A percentile compares a stretch with the other conserved stretches of the same genome.
Evolutionary conservation across 345 rosid species (phyloP).

Genomic region (Populus tremula): DNA sequence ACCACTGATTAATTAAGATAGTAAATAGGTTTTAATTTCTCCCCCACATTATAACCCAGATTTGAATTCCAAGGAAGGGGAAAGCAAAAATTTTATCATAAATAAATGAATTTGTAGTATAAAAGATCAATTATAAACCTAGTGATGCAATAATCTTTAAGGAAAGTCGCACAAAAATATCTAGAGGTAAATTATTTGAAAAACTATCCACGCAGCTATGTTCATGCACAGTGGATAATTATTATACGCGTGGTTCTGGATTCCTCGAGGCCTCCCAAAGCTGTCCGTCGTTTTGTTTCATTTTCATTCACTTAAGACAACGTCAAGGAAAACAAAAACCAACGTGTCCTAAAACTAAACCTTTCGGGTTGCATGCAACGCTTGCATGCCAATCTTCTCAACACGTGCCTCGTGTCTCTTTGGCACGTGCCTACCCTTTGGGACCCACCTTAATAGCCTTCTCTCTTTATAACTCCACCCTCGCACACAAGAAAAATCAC

Average conservation of each 20-base stretch:
- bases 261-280: neutral
- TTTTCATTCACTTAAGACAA: neutral
- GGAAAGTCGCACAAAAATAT: too few relatives aligned
- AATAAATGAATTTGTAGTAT: too few relatives aligned
- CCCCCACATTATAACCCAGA: too few relatives aligned
- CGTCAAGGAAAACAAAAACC: constrained; percentile 12
- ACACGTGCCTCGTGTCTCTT: constrained; percentile 38
- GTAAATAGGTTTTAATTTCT: too few relatives aligned
- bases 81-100: too few relatives aligned
- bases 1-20: too few relatives aligned
- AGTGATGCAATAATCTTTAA: too few relatives aligned
- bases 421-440: constrained; percentile 24
- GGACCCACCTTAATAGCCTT: neutral
- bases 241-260: neutral
- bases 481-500: neutral
- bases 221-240: neutral
- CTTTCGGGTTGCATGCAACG: constrained; percentile 34
- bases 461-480: constrained; percentile 17
- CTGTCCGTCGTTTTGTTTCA: neutral
- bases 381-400: constrained; percentile 42
- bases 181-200: neutral
- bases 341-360: constrained; percentile 34
- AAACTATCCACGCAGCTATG: neutral
- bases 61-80: too few relatives aligned
- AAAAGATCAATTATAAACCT: too few relatives aligned